Evolutionary conservation across 192 early-diverging fungal species (phyloP).

Genomic region (Linnemannia exigua): DNA sequence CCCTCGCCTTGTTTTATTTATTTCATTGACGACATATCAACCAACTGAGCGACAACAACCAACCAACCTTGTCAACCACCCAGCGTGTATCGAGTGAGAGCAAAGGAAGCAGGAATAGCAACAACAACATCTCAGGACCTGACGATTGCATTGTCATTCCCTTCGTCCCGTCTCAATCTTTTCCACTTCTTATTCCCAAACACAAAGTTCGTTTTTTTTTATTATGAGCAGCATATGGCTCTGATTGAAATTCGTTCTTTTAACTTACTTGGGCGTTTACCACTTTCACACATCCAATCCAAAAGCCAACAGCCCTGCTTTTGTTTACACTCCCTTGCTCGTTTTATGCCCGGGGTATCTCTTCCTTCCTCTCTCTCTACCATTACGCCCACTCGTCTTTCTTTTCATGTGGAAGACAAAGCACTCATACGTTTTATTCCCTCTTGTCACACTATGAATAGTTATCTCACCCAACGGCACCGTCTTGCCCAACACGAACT

Average conservation of each 20-base stretch:
- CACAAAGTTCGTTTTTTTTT: neutral
- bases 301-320: neutral
- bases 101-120: slow-evolving; percentile 1
- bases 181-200: too few species aligned
- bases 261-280: neutral
- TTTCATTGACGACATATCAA: neutral
- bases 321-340: neutral
- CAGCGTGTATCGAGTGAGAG: neutral
- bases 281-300: neutral
- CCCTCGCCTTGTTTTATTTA: neutral
- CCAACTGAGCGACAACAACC: neutral
- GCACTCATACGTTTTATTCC: neutral
- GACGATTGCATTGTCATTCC: neutral
- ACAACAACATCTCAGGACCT: neutral
- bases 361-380: neutral
- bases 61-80: neutral
- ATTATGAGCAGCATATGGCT: too few species aligned
- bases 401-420: slow-evolving; percentile 4
- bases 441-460: neutral
- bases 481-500: slow-evolving; percentile 29
- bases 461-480: slow-evolving; percentile 45
- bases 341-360: neutral
- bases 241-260: slow-evolving; percentile 12
- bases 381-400: neutral
- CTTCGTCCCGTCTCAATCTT: neutral